phyloP scores from a whole-genome alignment of 2,329 filamentous ascomycete genomes.

The Amylocarpus encephaloides region DNA sequence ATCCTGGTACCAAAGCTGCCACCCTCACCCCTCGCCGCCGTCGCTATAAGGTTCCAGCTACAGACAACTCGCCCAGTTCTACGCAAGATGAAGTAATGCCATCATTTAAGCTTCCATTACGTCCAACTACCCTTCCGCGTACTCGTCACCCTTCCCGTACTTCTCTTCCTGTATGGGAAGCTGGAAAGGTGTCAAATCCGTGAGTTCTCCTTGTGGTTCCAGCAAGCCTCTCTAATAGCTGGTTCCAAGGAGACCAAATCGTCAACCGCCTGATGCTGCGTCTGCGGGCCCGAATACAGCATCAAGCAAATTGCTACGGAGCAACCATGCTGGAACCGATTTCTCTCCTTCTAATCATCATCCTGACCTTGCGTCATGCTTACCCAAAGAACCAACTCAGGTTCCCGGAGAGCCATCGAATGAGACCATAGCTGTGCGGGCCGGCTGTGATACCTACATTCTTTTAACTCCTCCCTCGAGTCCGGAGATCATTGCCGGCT shows the following conservation, averaged over 20 bases:
- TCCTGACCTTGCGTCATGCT: constrained; percentile 3
- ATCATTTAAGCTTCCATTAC: neutral
- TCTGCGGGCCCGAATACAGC: neutral
- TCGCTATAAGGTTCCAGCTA: neutral
- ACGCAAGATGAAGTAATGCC: too few relatives aligned
- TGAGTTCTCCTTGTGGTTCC: too few relatives aligned
- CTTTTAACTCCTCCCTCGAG: neutral
- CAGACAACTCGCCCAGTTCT: neutral
- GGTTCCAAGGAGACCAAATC: too few relatives aligned
- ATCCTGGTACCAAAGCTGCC: neutral
- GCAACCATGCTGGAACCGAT: neutral
- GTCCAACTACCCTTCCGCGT: constrained; percentile 2
- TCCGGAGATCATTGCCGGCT: neutral
- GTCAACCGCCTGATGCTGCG: too few relatives aligned
- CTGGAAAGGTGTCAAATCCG: too few relatives aligned
- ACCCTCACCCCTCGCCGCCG: neutral
- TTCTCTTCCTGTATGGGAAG: too few relatives aligned
- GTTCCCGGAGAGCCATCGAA: neutral
- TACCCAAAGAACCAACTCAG: neutral
- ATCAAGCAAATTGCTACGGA: neutral
- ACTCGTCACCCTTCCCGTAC: neutral
- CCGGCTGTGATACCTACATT: neutral
- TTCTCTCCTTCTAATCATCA: constrained; percentile 6
- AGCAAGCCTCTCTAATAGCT: too few relatives aligned
- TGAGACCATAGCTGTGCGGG: neutral